Conservation (phyloP, 345 rosid species). For the Hibiscus trionum region DNA sequence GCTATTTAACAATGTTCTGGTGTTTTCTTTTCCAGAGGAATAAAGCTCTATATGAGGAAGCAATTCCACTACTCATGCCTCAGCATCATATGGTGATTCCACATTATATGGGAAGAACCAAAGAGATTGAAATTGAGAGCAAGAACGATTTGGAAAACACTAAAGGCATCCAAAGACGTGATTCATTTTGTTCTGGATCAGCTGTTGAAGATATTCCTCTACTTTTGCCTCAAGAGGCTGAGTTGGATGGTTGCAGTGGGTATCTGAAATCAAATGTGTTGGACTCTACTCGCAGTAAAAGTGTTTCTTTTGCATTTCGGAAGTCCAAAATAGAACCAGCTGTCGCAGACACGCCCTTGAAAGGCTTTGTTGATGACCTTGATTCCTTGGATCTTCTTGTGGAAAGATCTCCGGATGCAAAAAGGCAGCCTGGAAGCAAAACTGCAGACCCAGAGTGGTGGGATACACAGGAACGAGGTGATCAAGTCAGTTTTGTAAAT, state of each 20-base stretch:
- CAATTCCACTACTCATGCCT: slow-evolving; percentile 95
- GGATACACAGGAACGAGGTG: slow-evolving; percentile 78
- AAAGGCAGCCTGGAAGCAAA: slow-evolving; percentile 29
- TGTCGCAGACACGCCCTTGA: slow-evolving; percentile 64
- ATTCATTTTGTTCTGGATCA: slow-evolving; percentile 71
- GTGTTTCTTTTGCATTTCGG: slow-evolving; percentile 45
- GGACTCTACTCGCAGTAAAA: slow-evolving; percentile 30
- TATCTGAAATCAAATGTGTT: slow-evolving; percentile 33
- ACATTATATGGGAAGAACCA: slow-evolving; percentile 73
- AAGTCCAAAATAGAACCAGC: slow-evolving; percentile 49
- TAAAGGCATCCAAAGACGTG: slow-evolving; percentile 46
- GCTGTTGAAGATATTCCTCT: slow-evolving; percentile 88
- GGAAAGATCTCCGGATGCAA: slow-evolving; percentile 23
- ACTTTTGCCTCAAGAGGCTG: slow-evolving; percentile 84
- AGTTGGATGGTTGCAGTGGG: slow-evolving; percentile 36
- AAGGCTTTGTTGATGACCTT: slow-evolving; percentile 79
- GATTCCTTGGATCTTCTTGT: slow-evolving; percentile 26
- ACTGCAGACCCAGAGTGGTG: slow-evolving; percentile 72
- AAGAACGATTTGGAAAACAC: slow-evolving; percentile 36
- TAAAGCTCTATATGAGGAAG: slow-evolving; percentile 91
- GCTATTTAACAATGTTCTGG: slow-evolving; percentile 8
- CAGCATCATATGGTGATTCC: slow-evolving; percentile 99
- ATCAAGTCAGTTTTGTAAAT: slow-evolving; percentile 48
- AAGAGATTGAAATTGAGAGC: slow-evolving; percentile 36
- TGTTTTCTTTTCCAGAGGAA: slow-evolving; percentile 45